phyloP scores from a whole-genome alignment of 225 moss, liverwort and hornwort genomes.

The Takakia lepidozioides region DNA sequence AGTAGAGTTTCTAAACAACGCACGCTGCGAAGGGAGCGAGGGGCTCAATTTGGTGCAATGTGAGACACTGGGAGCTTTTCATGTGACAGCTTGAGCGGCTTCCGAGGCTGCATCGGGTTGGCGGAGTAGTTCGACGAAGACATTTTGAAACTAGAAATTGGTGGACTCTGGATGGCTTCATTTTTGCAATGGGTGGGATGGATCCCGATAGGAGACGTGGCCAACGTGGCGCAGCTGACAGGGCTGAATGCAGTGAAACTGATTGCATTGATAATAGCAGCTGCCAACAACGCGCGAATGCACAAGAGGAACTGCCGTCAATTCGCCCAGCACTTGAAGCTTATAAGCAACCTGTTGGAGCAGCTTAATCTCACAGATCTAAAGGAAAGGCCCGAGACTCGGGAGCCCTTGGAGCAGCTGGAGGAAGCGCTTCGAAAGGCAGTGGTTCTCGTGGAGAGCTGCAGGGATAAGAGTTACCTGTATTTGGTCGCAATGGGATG shows the following conservation, averaged over 20 bases:
- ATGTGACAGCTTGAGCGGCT: too few relatives aligned
- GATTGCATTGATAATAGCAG: slow-evolving; percentile 25
- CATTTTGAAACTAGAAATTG: too few relatives aligned
- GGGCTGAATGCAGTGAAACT: slow-evolving; percentile 21
- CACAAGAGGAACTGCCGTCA: slow-evolving; percentile 52
- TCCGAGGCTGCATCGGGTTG: too few relatives aligned
- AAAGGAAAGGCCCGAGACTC: slow-evolving; percentile 31
- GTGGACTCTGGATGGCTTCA: too few relatives aligned
- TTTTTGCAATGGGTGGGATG: slow-evolving; percentile 24
- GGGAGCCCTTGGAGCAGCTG: slow-evolving; percentile 46
- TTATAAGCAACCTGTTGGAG: slow-evolving; percentile 38
- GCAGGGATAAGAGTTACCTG: slow-evolving; percentile 49
- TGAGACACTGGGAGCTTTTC: too few relatives aligned
- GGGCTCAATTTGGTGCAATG: too few relatives aligned
- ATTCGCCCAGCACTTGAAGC: slow-evolving; percentile 47
- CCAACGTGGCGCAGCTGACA: slow-evolving; percentile 32
- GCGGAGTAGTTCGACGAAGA: too few relatives aligned
- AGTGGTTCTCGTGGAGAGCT: slow-evolving; percentile 39
- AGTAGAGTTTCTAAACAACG: too few relatives aligned
- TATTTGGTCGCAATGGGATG: slow-evolving; percentile 56
- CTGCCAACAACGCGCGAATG: slow-evolving; percentile 39
- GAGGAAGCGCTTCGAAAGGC: slow-evolving; percentile 33
- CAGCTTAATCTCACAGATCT: slow-evolving; percentile 45
- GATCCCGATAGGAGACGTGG: slow-evolving; percentile 25
- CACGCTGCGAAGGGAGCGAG: too few relatives aligned